phyloP scores from a whole-genome alignment of 2,329 filamentous ascomycete genomes.

The Plenodomus tracheiphilus region DNA sequence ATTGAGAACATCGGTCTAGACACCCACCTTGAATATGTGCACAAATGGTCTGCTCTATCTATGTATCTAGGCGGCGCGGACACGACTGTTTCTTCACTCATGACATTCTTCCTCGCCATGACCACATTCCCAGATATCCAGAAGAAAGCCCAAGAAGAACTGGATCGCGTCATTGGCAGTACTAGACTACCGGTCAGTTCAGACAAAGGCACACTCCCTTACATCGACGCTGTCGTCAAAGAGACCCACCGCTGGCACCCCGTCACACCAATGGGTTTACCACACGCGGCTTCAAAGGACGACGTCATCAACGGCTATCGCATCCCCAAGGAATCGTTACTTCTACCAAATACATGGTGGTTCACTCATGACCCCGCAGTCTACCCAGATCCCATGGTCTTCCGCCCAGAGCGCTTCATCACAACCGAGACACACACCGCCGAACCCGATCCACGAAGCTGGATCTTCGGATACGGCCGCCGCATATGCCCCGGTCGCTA shows the following conservation, averaged over 20 bases:
- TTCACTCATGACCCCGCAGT: constrained; percentile 47
- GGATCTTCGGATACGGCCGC: constrained; percentile 48
- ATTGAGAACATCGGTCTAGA: constrained; percentile 40
- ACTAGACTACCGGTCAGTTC: constrained; percentile 52
- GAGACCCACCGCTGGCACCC: constrained; percentile 53
- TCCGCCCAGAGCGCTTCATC: constrained; percentile 53
- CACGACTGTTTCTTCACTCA: constrained; percentile 48
- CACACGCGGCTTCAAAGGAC: constrained; percentile 39
- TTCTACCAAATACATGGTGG: constrained; percentile 48
- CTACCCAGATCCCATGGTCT: constrained; percentile 45
- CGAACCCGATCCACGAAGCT: constrained; percentile 46
- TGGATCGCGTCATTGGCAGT: constrained; percentile 55
- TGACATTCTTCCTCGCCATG: constrained; percentile 57
- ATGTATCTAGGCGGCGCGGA: constrained; percentile 53
- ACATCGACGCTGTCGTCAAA: constrained; percentile 38
- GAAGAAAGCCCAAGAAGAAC: constrained; percentile 50
- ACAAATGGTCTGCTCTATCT: constrained; percentile 50
- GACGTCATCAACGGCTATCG: constrained; percentile 44
- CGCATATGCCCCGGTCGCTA: constrained; percentile 50
- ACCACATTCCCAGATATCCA: constrained; percentile 54
- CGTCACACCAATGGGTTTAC: constrained; percentile 35
- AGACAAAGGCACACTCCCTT: constrained; percentile 50
- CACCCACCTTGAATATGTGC: constrained; percentile 36
- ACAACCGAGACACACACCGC: constrained; percentile 29
- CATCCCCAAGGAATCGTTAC: constrained; percentile 48